phyloP scores from a whole-genome alignment of 179 eudicot genomes.

The Beta macrorhiza region DNA sequence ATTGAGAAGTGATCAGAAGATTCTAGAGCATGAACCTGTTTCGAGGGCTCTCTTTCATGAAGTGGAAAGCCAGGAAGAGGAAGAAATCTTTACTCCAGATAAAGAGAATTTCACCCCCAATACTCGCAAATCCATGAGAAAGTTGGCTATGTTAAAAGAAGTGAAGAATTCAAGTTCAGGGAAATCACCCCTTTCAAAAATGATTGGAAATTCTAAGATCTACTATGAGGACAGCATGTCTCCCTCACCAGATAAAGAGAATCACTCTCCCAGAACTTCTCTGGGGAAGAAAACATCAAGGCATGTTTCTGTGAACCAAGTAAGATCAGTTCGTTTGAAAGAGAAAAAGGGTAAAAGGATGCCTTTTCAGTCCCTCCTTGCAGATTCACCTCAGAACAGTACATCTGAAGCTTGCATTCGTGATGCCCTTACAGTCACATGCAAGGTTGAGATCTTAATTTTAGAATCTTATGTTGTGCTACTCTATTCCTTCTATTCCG shows the following conservation, averaged over 20 bases:
- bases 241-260: slow-evolving; percentile 45
- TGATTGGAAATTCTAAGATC: slow-evolving; percentile 21
- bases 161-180: slow-evolving; percentile 27
- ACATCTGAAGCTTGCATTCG: slow-evolving; percentile 33
- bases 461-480: neutral
- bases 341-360: slow-evolving; percentile 43
- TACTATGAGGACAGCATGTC: slow-evolving; percentile 23
- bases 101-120: slow-evolving; percentile 64
- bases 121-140: slow-evolving; percentile 52
- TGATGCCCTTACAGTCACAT: slow-evolving; percentile 18
- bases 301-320: slow-evolving; percentile 24
- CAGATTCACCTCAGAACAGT: slow-evolving; percentile 39
- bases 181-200: slow-evolving; percentile 40
- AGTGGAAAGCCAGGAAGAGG: slow-evolving; percentile 34
- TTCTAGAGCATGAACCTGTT: slow-evolving; percentile 29
- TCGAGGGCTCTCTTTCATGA: slow-evolving; percentile 35
- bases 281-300: slow-evolving; percentile 25
- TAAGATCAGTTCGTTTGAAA: slow-evolving; percentile 13
- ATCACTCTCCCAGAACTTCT: slow-evolving; percentile 22
- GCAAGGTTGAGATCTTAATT: slow-evolving; percentile 31
- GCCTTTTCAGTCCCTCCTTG: slow-evolving; percentile 59
- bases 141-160: slow-evolving; percentile 41
- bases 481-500: neutral
- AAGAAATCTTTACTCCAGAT: slow-evolving; percentile 63
- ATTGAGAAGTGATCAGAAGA: slow-evolving; percentile 21